Evolutionary conservation across 225 moss, liverwort and hornwort species (phyloP), one percentile per base, ranked within the genome.

Genomic region (Physcomitrellopsis africana): DNA sequence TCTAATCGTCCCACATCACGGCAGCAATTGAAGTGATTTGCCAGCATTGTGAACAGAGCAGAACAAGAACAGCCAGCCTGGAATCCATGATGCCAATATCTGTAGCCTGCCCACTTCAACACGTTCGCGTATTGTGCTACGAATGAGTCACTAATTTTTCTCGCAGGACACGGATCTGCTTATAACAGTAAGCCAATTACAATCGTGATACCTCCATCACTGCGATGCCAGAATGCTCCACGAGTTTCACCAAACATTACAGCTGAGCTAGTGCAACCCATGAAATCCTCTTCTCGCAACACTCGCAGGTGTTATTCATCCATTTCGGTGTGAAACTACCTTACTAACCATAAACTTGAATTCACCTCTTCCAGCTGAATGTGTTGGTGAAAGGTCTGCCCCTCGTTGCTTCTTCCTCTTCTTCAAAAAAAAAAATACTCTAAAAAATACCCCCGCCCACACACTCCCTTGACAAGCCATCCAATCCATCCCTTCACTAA

Each of bases 1-100:
- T 61, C 72, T 72, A 46, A 68, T 61, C 61, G 48, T 72, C 72
- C 72, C 47, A 46, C 60, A 49, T 61, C 49, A 72, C 61, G 47
- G 27, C 72, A 23, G 14, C 17, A 60, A 9, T 72, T 37, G 60
- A 60, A 49, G 60, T 4, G 45, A n/a, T 49, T 22, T 48, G 20
- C 27, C 26, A 60, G 24, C 13, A 60, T 20, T 61, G 48, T 62
- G 56, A 61, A 26, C 60, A 60, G 20, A 46, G 61, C 24, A 60
- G 11, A 61, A 51, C 52, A 60, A 72, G 60, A 61, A 60, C 14
- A 72, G 72, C 72, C 60, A 37, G 32, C 32, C 32, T 37, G 32
- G 32, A 37, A 37, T 37, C 32, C 32, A 37, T 37, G 32, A 37
- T 37, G 7, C 32, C 32, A 37, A 37, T 37, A 37, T 32, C 14